Percentiles rank a stretch among this genome's conserved stretches.
These are phyloP conservation scores for Gymnopilus junonius DNA, from an alignment of 768 basidiomycete species.

Conservation along the genomic window DNA sequence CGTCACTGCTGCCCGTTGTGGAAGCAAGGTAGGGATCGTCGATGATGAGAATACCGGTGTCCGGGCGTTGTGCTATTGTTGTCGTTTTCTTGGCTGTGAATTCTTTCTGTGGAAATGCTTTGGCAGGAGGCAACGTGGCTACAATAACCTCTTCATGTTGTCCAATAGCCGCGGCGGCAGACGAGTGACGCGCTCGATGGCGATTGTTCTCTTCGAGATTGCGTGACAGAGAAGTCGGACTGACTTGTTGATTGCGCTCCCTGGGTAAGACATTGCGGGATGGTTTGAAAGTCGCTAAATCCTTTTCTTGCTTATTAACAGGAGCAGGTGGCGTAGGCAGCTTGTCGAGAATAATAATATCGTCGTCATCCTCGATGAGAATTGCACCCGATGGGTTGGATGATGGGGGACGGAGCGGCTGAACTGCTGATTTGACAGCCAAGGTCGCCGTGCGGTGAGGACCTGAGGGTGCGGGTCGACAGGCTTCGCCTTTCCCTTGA, in stretches of 20 bases:
- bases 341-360: background rate
- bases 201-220: background rate
- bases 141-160: background rate
- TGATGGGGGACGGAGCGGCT: background rate
- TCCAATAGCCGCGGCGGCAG: background rate
- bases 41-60: constrained; percentile 13
- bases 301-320: background rate
- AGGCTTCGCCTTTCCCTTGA: constrained; percentile 6
- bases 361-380: constrained; percentile 8
- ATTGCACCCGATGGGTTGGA: constrained; percentile 1
- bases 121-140: background rate
- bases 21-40: constrained; percentile 13
- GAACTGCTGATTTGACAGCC: background rate
- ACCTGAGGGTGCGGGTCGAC: background rate
- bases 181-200: background rate
- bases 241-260: background rate
- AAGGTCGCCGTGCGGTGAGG: background rate
- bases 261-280: background rate
- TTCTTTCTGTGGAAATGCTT: background rate
- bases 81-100: background rate
- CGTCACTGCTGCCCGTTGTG: background rate
- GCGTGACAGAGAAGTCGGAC: background rate
- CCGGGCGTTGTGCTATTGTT: background rate
- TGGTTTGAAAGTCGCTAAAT: background rate
- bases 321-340: background rate